Base-by-base conservation (phyloP, 257 asterid genomes). In the Petrea volubilis region DNA sequence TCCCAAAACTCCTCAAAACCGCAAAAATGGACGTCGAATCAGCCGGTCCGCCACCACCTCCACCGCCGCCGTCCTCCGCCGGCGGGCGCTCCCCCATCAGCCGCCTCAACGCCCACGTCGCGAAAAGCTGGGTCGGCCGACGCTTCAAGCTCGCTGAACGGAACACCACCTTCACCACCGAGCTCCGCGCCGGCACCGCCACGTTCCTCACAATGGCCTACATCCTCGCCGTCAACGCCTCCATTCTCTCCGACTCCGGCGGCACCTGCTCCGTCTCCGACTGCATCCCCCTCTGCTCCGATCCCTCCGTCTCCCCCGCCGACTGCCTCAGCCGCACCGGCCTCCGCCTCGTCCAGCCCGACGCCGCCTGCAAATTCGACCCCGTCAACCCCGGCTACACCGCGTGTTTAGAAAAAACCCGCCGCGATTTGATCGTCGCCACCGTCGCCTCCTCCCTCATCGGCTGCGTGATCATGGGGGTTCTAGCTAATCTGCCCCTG, bases 201-300 rank as follows among this genome's bases (percentile, higher is more conserved):
- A 95, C 99, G 0, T 95, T 95, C 74, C 95, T 95, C 64, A 95
- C 99, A 62, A 90, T 95, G 98, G 99, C 99, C 28, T 95, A 95
- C 83, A 95, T 95, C 81, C 86, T 95, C 34, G 98, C 99, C 68
- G 99, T 95, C 27, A 95, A 95, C 85, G 97, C 99, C 63, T 91
- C 98, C 53, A 92, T 95, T 7, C 66, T 95, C 0, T 71, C 99
- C 0, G 99, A 95, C 24, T 95, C 99, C 57, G 99, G 99, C 46
- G 99, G 97, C 10, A 81, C 99, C 0, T 95, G 99, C 60, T 85
- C 99, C 0, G 87, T 90, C 60, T 84, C 99, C 68, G 98, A 94
- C 62, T 94, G 99, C 81, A 31, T 85, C 73, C 81, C 90, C 0
- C 90, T 90, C 62, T 94, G 99, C 73, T 81, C 97, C 51, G 85